Conservation (phyloP, 2,329 filamentous ascomycete genomes). For the Neonectria faginata region DNA sequence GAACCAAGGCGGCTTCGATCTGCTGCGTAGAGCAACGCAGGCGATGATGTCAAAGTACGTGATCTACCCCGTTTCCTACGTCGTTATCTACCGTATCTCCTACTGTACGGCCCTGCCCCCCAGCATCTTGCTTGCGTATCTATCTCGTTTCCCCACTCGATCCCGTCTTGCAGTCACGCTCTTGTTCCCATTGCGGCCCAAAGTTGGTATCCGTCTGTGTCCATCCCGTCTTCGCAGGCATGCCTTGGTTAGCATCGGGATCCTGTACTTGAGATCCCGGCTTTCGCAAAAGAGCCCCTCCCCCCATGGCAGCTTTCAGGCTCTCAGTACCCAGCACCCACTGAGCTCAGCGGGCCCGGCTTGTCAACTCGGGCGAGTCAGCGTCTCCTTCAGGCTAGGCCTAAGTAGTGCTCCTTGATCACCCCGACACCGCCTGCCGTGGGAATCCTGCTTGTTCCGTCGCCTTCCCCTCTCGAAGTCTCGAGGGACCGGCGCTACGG, state of each 20-base stretch:
- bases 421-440: slow-evolving; percentile 42
- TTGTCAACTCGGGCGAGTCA: slow-evolving; percentile 31
- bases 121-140: slow-evolving; percentile 13
- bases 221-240: slow-evolving; percentile 13
- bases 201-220: slow-evolving; percentile 28
- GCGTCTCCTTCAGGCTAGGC: slow-evolving; percentile 42
- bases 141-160: slow-evolving; percentile 23
- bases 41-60: slow-evolving; percentile 73
- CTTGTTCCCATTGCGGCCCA: slow-evolving; percentile 27
- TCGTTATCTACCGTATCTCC: slow-evolving; percentile 35
- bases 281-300: slow-evolving; percentile 29
- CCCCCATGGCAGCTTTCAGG: slow-evolving; percentile 35
- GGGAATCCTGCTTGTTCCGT: slow-evolving; percentile 33
- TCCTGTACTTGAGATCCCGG: slow-evolving; percentile 27
- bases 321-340: slow-evolving; percentile 28
- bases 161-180: slow-evolving; percentile 11
- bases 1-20: slow-evolving; percentile 63
- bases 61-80: slow-evolving; percentile 38
- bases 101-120: slow-evolving; percentile 16
- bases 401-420: slow-evolving; percentile 31
- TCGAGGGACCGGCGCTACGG: slow-evolving; percentile 23
- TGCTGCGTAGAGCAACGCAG: slow-evolving; percentile 71
- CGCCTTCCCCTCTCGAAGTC: slow-evolving; percentile 10
- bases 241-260: slow-evolving; percentile 12
- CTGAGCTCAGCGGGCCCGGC: slow-evolving; percentile 33